phyloP scores from a whole-genome alignment of 352 stramenopile genomes.

The Halophytophthora batemanensis region DNA sequence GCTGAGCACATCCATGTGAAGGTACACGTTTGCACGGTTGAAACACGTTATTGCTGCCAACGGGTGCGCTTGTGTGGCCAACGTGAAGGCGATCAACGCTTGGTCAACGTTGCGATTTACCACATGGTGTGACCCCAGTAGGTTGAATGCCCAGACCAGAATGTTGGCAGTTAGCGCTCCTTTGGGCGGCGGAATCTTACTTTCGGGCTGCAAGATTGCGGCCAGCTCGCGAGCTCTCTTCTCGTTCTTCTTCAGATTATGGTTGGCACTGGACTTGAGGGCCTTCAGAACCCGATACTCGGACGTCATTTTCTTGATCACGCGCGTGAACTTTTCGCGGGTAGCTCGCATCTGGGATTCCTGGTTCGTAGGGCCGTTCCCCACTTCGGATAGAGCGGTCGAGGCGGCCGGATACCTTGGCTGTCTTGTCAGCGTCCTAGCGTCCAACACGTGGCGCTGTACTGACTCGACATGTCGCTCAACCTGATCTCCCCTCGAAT shows the following conservation, averaged over 20 bases:
- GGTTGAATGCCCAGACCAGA: conserved; percentile 56
- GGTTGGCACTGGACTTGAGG: conserved; percentile 26
- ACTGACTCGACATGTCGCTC: conserved; percentile 5
- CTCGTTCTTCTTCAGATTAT: conserved; percentile 38
- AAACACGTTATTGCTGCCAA: conserved; percentile 36
- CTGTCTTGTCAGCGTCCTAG: too few species aligned
- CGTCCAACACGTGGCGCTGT: too few species aligned
- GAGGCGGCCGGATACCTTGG: too few species aligned
- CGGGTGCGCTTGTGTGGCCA: conserved; percentile 46
- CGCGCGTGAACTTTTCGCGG: conserved; percentile 21
- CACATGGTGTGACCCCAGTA: conserved; percentile 30
- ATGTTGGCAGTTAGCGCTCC: conserved; percentile 39
- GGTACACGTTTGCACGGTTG: conserved; percentile 52
- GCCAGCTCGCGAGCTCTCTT: conserved; percentile 20
- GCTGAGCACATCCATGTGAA: conserved; percentile 31
- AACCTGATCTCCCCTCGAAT: conserved; percentile 7
- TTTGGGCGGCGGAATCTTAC: conserved; percentile 27
- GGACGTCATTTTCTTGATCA: conserved; percentile 43
- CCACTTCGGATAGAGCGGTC: too few species aligned
- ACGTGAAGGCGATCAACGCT: conserved; percentile 46
- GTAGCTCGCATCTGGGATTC: too few species aligned
- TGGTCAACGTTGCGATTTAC: conserved; percentile 33
- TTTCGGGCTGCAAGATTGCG: conserved; percentile 19
- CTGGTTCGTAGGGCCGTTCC: too few species aligned
- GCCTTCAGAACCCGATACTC: conserved; percentile 43